Evolutionary conservation across 768 basidiomycete species (phyloP).

Genomic region (Termitomyces bulborhizus): DNA sequence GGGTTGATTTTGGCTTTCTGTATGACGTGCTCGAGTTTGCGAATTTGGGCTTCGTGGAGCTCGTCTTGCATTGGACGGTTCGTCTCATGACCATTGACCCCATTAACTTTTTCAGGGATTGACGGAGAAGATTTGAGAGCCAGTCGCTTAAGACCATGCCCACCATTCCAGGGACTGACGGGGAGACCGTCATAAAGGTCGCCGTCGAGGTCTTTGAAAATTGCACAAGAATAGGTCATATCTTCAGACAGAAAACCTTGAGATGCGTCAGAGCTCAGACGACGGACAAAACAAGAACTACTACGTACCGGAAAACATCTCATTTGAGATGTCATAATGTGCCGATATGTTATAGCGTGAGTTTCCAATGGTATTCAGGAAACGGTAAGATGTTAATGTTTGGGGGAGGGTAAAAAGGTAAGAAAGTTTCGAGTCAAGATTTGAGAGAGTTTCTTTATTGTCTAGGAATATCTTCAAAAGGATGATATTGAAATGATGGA

Average conservation of each 20-base stretch:
- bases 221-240: conserved; percentile 2
- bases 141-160: not conserved
- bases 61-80: not conserved
- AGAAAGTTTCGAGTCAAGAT: not conserved
- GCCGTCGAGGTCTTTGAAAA: not conserved
- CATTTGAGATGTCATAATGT: conserved; percentile 76
- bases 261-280: not conserved
- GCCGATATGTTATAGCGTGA: conserved; percentile 65
- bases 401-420: not conserved
- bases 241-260: not conserved
- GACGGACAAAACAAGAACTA: conserved; percentile 32
- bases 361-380: conserved; percentile 61
- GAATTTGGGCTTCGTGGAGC: not conserved
- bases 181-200: not conserved
- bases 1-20: conserved; percentile 54
- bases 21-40: conserved; percentile 33
- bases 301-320: conserved; percentile 61
- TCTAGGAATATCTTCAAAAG: not conserved
- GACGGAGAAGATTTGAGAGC: not conserved
- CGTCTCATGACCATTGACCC: not conserved
- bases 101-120: not conserved
- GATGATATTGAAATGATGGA: conserved; percentile 9
- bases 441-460: not conserved
- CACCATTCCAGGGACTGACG: not conserved
- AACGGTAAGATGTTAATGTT: conserved; percentile 34